Evolutionary conservation across 495 filamentous ascomycete species (phyloP).

Genomic region (Neurospora terricola): DNA sequence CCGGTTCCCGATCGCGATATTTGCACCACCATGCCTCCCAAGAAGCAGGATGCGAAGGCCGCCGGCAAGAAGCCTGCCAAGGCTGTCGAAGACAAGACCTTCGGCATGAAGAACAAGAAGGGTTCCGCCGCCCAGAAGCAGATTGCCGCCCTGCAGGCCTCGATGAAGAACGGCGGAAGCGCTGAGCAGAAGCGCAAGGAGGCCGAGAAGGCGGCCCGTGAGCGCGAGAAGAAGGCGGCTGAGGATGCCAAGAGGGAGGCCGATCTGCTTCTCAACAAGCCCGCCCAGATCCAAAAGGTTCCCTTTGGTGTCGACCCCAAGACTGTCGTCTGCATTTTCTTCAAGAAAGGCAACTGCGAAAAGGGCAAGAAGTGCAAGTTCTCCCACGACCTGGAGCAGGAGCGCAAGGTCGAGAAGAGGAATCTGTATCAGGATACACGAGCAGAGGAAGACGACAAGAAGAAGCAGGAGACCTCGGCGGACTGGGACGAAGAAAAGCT

Average conservation of each 20-base stretch:
- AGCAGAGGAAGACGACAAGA: constrained; percentile 62
- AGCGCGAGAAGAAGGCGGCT: constrained; percentile 73
- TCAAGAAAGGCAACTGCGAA: constrained; percentile 92
- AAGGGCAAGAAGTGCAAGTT: constrained; percentile 99
- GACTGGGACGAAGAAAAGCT: constrained; percentile 98
- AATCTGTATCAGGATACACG: constrained; percentile 83
- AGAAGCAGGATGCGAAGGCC: constrained; percentile 56
- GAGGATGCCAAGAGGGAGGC: constrained; percentile 72
- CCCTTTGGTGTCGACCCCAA: constrained; percentile 97
- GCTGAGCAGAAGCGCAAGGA: constrained; percentile 81
- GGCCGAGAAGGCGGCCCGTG: constrained; percentile 75
- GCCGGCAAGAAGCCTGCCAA: constrained; percentile 46
- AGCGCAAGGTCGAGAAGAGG: constrained; percentile 87
- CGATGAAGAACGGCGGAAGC: constrained; percentile 58
- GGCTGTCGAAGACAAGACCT: constrained; percentile 85
- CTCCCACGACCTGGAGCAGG: constrained; percentile 78
- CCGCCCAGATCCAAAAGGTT: constrained; percentile 90
- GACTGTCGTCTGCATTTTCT: constrained; percentile 93
- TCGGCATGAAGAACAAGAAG: constrained; percentile 99
- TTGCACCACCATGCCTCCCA: constrained; percentile 76
- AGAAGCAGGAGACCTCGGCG: constrained; percentile 86
- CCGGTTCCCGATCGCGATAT: neutral
- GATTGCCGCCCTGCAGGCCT: constrained; percentile 69
- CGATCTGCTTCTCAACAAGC: constrained; percentile 80
- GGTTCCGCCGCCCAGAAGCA: constrained; percentile 78